Evolutionary conservation across 164 flowering plant species (phyloP).

Genomic region (Vitis labrusca): DNA sequence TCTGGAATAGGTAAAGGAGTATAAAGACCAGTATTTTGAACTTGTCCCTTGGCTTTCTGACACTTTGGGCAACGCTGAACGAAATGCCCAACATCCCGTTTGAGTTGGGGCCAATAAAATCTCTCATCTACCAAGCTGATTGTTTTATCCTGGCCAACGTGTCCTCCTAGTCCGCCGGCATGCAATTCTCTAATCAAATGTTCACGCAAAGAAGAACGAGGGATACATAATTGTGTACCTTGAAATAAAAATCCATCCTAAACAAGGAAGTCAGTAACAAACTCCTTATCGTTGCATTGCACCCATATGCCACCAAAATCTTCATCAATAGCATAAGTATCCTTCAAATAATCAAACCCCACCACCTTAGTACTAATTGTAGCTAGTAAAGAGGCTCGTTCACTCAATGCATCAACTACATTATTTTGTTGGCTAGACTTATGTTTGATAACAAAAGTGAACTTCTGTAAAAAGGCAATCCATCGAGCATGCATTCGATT

Average conservation of each 20-base stretch:
- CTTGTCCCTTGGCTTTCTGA: neutral
- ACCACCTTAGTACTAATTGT: neutral
- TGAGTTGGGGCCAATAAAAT: neutral
- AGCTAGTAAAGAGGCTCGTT: neutral
- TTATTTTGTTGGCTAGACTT: neutral
- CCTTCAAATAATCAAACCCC: neutral
- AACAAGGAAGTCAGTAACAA: neutral
- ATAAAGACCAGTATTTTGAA: neutral
- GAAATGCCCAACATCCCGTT: neutral
- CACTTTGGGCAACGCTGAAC: neutral
- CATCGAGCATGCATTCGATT: conserved; percentile 7
- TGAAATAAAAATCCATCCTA: conserved; percentile 3
- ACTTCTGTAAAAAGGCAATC: conserved; percentile 1
- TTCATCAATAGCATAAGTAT: neutral
- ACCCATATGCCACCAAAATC: neutral
- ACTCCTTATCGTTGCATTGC: neutral
- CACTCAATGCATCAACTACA: conserved; percentile 2
- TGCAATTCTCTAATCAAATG: neutral
- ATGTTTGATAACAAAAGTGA: conserved; percentile 3
- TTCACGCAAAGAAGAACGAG: neutral
- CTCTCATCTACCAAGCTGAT: neutral
- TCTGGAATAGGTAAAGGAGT: neutral
- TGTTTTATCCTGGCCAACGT: neutral
- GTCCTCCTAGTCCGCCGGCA: neutral
- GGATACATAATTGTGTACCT: neutral